Evolutionary conservation across 176 grass and related monocot species (phyloP), one percentile per base, ranked within the genome.

Genomic region (Pharus latifolius): DNA sequence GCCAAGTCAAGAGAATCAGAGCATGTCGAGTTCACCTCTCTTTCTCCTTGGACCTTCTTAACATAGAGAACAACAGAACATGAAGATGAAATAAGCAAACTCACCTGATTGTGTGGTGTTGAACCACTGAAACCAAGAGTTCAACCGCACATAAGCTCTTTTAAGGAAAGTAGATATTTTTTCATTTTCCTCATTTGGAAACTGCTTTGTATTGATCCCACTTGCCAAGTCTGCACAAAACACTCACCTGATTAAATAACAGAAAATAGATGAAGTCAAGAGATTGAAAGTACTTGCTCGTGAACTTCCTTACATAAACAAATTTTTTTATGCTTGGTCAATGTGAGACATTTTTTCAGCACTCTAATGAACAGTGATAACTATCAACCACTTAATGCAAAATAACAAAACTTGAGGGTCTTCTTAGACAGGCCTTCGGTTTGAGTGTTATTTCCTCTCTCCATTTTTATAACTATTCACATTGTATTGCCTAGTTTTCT

Each of bases 91-190:
- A 70, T 18, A 80, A 38, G 54, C 33, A 66, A 75, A 56, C 58
- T 90, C 45, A 93, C 94, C 95, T 65, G 81, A 83, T 67, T 98
- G 95, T 55, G 90, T 91, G 20, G 44, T 91, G 53, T 93, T 91
- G 69, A 98, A 93, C 95, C 95, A 98, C 68, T 93, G 95, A 72
- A 98, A 93, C 95, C 95, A 98, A 83, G 84, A 74, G 81, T 93
- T 74, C 22, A 98, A 73, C 48, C 95, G 84, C 31, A 77, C 45
- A 43, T 93, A 93, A 67, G 90, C 89, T 65, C 90, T 98, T 81
- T 81, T 35, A 46, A 98, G 95, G 48, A 98, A 98, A 70, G 25
- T 52, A 41, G 95, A 88, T 40, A 98, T 80, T 64, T 89, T 84
- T 66, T 98, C 65, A 10, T 75, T 71, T 73, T 90, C 90, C 68